Percentiles rank a stretch among this genome's conserved stretches.
Evolutionary conservation across 2,329 filamentous ascomycete genomes (phyloP).

Genomic region (Emergomyces africanus): DNA sequence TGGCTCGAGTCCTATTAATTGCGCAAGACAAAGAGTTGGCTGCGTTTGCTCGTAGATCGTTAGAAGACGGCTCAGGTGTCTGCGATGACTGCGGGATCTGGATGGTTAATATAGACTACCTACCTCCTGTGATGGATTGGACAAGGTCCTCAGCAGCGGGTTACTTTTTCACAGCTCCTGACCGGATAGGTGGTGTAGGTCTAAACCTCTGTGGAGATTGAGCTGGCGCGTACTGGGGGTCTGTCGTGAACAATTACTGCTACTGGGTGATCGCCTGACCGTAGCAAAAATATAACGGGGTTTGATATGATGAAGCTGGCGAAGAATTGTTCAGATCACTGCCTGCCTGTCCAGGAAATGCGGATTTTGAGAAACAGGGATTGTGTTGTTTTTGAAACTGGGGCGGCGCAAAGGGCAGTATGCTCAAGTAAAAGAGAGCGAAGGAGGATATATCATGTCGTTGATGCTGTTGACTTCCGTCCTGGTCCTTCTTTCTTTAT

Average conservation of each 20-base stretch:
- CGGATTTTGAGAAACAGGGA: not conserved
- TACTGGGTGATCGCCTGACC: too few relatives aligned
- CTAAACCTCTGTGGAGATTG: not conserved
- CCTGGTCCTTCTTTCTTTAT: not conserved
- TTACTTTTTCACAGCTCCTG: not conserved
- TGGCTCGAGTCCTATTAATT: not conserved
- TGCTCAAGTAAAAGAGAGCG: not conserved
- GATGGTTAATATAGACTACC: not conserved
- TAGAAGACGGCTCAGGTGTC: not conserved
- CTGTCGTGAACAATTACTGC: not conserved
- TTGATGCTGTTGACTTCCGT: not conserved
- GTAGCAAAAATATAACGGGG: not conserved
- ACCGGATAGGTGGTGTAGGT: not conserved
- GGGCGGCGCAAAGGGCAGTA: not conserved
- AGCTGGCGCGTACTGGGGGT: not conserved
- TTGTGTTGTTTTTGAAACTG: not conserved
- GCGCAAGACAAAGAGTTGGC: not conserved
- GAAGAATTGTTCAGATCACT: not conserved
- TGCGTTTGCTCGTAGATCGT: not conserved
- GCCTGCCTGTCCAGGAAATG: not conserved
- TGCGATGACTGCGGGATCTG: not conserved
- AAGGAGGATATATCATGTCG: not conserved
- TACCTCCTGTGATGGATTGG: not conserved
- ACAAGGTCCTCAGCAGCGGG: not conserved
- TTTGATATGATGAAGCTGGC: not conserved